A percentile compares a stretch with the other conserved stretches of the same genome.
phyloP scores from a whole-genome alignment of 192 early-diverging fungal genomes.

The Coemansia erecta region DNA sequence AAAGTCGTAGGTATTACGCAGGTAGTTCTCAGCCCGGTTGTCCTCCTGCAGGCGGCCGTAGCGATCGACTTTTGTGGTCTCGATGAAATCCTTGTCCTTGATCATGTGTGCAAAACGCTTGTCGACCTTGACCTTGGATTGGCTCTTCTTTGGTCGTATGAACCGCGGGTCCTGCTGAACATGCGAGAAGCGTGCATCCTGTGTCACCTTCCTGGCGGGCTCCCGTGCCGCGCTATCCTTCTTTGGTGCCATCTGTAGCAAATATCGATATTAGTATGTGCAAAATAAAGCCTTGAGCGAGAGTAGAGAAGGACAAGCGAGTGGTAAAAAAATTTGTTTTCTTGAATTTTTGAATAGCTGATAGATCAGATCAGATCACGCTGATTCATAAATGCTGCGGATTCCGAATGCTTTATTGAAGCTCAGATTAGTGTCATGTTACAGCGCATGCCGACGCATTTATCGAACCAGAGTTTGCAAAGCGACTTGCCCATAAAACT shows the following conservation, averaged over 20 bases:
- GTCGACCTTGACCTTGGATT: slow-evolving; percentile 84
- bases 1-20: slow-evolving; percentile 55
- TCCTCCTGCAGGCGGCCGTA: slow-evolving; percentile 38
- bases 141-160: slow-evolving; percentile 71
- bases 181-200: slow-evolving; percentile 75
- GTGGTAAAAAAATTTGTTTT: background rate
- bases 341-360: too few relatives aligned
- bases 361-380: too few relatives aligned
- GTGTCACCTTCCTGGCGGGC: slow-evolving; percentile 50
- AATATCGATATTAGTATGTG: slow-evolving; percentile 3
- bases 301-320: background rate
- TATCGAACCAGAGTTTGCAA: too few relatives aligned
- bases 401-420: too few relatives aligned
- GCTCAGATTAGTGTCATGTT: too few relatives aligned
- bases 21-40: slow-evolving; percentile 31
- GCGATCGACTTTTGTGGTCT: slow-evolving; percentile 43
- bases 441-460: too few relatives aligned
- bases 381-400: too few relatives aligned
- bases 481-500: too few relatives aligned
- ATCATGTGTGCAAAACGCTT: slow-evolving; percentile 84
- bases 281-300: background rate
- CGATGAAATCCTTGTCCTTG: slow-evolving; percentile 64
- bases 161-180: slow-evolving; percentile 84
- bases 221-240: slow-evolving; percentile 20
- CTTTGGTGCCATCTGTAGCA: slow-evolving; percentile 29